Conservation (phyloP, 2,329 filamentous ascomycete genomes). For the Pestalotiopsis sp. region DNA sequence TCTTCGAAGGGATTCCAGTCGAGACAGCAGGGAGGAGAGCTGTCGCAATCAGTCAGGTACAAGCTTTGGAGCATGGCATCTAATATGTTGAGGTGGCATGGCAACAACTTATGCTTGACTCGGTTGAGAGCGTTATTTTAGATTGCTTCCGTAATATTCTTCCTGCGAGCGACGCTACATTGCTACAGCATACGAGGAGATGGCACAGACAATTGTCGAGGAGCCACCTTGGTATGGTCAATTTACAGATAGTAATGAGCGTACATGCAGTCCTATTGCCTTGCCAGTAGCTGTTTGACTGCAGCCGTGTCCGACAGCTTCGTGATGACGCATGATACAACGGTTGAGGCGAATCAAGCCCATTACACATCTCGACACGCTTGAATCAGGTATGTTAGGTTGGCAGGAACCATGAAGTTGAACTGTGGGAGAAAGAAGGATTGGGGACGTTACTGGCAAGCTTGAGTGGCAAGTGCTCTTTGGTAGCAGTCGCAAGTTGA, state of each 20-base stretch:
- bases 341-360: too few species aligned
- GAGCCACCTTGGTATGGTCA: background rate
- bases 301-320: too few species aligned
- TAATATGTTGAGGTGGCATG: background rate
- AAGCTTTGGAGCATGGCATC: background rate
- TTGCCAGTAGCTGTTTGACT: too few species aligned
- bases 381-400: too few species aligned
- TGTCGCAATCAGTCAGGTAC: background rate
- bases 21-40: background rate
- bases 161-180: background rate
- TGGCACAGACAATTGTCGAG: background rate
- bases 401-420: background rate
- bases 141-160: slow-evolving; percentile 1
- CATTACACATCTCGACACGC: too few species aligned
- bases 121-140: background rate
- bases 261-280: background rate
- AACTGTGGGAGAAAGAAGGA: background rate
- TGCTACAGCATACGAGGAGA: background rate
- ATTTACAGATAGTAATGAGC: background rate
- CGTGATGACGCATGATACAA: too few species aligned
- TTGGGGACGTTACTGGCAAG: background rate
- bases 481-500: background rate
- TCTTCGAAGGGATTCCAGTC: background rate
- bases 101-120: background rate
- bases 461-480: background rate